Evolutionary conservation across 176 grass and related monocot genomes (phyloP).

Genomic region (Carex myosuroides): DNA sequence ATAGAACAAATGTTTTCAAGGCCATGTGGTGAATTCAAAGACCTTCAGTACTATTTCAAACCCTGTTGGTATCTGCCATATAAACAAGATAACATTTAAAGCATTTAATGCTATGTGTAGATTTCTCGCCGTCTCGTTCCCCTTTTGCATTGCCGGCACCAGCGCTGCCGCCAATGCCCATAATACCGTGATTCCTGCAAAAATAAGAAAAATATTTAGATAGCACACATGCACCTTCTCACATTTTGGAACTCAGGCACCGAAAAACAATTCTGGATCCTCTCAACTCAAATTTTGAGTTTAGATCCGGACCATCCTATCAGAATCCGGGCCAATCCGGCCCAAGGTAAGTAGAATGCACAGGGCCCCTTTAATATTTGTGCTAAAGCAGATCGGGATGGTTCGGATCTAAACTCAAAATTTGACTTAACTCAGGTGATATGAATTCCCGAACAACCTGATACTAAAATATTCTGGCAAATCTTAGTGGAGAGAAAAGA

Average conservation of each 20-base stretch:
- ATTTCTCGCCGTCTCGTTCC: conserved; percentile 59
- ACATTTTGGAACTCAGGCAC: not conserved
- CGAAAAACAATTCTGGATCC: too few relatives aligned
- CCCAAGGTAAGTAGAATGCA: too few relatives aligned
- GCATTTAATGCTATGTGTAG: conserved; percentile 85
- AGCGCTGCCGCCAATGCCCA: conserved; percentile 67
- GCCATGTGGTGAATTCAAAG: conserved; percentile 94
- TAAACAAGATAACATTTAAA: conserved; percentile 80
- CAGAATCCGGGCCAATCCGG: too few relatives aligned
- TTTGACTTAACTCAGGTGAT: too few relatives aligned
- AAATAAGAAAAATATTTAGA: not conserved
- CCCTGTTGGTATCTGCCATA: conserved; percentile 92
- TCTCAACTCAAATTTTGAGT: too few relatives aligned
- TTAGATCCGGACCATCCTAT: too few relatives aligned
- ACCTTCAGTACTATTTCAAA: conserved; percentile 90
- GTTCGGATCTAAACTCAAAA: too few relatives aligned
- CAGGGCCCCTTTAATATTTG: too few relatives aligned
- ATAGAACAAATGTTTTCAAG: conserved; percentile 30
- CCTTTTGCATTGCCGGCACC: conserved; percentile 92
- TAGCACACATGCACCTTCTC: not conserved
- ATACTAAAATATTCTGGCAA: not conserved
- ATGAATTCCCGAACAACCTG: not conserved
- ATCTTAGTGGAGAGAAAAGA: too few relatives aligned
- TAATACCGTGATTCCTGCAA: conserved; percentile 67
- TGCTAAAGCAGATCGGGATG: too few relatives aligned